Evolutionary conservation across 441 rosid species (phyloP), one percentile per base, ranked within the genome.

Genomic region (California macrophylla): DNA sequence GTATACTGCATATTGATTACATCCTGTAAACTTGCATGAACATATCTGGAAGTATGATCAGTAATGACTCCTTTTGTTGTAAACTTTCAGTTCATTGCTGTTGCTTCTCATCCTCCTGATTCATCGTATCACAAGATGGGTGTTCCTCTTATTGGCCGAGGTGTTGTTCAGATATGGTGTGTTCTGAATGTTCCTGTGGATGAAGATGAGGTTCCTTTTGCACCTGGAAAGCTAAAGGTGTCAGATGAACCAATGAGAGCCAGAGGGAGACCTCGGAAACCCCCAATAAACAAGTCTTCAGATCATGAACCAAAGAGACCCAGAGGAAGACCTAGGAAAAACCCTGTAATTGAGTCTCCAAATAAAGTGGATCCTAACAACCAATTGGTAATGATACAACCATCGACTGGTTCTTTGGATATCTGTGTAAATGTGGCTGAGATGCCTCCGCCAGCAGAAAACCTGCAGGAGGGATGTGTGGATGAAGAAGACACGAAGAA

Each of bases 81-180:
- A 62, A 74, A 67, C 63, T 63, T 70, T 77, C 84, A 92, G 98
- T 94, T 86, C 83, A 80, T 94, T 75, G 98, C 94, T 47, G 82
- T 92, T 74, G 84, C 91, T 79, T 85, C 98, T 77, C 98, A 92
- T 85, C 96, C 98, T 68, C 86, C 92, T 65, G 89, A 82, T 50
- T 85, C 96, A 64, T 87, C 79, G 72, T 83, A 84, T 78, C 98
- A 94, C 88, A 89, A 81, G 80, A 78, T 92, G 38, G 99, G 98
- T 72, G 72, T 71, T 76, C 84, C 85, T 26, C 87, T 87, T 69
- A 74, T 81, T 69, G 99, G 99, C 63, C 86, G 96, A 80, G 99
- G 98, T 76, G 70, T 89, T 28, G 76, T 94, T 80, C 97, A 94
- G 80, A 90, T 94, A 73, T 94, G 97, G 98, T 85, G 91, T 73